Evolutionary conservation across 305 asterid genomes (phyloP).

Genomic region (Caryopteris hybrid): DNA sequence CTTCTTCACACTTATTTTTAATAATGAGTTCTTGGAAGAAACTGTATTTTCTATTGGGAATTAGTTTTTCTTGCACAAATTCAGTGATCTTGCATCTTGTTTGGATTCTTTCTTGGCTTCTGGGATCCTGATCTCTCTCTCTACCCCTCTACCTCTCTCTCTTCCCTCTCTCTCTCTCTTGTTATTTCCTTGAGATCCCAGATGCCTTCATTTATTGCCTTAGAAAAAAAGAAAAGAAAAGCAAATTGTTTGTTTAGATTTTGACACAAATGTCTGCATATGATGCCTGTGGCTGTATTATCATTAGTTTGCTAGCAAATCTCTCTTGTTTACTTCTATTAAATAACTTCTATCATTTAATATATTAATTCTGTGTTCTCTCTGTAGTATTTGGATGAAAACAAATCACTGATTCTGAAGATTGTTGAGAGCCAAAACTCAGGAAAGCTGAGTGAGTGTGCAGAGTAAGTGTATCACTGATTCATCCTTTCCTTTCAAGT

Average conservation of each 20-base stretch:
- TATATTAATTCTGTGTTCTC: not conserved
- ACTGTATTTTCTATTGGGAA: not conserved
- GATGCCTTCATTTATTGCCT: too few species aligned
- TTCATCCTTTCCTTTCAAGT: not conserved
- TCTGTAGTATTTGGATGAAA: slow-evolving; percentile 85
- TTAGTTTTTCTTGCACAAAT: too few species aligned
- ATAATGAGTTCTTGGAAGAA: not conserved
- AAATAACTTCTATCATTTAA: too few species aligned
- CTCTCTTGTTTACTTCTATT: not conserved
- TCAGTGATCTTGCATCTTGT: too few species aligned
- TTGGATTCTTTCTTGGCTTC: too few species aligned
- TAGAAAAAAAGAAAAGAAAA: too few species aligned
- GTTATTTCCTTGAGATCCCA: not conserved
- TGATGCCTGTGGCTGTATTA: not conserved
- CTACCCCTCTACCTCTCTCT: too few species aligned
- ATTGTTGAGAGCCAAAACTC: slow-evolving; percentile 95
- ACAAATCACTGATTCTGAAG: slow-evolving; percentile 90
- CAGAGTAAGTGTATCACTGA: slow-evolving; percentile 52
- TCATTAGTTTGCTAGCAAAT: not conserved
- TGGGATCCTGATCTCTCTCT: not conserved
- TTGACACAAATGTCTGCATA: not conserved
- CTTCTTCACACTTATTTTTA: not conserved
- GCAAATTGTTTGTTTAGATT: not conserved
- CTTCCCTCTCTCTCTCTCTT: too few species aligned
- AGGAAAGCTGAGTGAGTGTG: slow-evolving; percentile 83